Conservation (phyloP, 768 basidiomycete species). For the Coprinopsis sp. region DNA sequence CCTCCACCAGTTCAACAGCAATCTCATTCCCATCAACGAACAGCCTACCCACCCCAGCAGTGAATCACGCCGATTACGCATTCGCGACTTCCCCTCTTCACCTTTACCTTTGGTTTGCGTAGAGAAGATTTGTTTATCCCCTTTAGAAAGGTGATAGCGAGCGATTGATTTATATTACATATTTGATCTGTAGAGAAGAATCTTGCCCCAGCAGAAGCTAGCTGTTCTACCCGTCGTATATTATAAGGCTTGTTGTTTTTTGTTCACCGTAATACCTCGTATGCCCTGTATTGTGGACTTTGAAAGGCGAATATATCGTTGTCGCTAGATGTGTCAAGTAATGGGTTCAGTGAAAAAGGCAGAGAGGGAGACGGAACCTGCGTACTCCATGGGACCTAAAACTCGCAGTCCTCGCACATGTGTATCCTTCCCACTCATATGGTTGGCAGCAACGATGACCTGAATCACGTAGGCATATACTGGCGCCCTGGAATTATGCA, state of each 20-base stretch:
- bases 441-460: constrained; percentile 85
- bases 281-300: constrained; percentile 3
- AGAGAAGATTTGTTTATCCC: too few species aligned
- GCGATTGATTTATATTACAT: not conserved
- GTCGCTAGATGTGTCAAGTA: constrained; percentile 34
- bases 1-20: not conserved
- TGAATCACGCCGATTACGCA: too few species aligned
- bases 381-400: constrained; percentile 80
- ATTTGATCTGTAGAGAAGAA: not conserved
- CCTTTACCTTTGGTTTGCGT: too few species aligned
- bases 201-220: not conserved
- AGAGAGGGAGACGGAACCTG: constrained; percentile 3
- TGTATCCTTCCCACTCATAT: constrained; percentile 98
- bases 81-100: too few species aligned
- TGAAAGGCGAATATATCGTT: constrained; percentile 11
- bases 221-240: not conserved
- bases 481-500: constrained; percentile 48
- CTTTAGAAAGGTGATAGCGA: not conserved
- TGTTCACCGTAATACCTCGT: constrained; percentile 7
- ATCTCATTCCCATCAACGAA: not conserved
- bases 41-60: not conserved
- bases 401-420: constrained; percentile 89
- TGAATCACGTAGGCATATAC: constrained; percentile 88
- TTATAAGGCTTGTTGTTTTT: constrained; percentile 3
- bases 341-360: constrained; percentile 3